These are phyloP conservation scores for Cicer pinnatifidum DNA, from an alignment of 306 rosid genomes.

Conservation along the genomic window DNA sequence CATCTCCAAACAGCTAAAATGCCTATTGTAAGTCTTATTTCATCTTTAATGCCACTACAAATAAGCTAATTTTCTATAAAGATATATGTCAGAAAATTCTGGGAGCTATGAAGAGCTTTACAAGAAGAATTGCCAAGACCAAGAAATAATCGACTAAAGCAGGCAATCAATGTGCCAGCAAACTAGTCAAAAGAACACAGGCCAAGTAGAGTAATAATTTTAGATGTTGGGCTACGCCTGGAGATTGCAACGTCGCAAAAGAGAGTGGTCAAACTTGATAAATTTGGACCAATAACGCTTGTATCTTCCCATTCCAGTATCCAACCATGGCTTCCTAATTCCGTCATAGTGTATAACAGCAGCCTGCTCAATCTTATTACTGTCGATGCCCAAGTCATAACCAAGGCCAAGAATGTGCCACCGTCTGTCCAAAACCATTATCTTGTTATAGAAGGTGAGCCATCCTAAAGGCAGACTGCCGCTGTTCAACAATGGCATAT, in stretches of 20 bases:
- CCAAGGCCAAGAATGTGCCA: conserved; percentile 94
- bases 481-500: conserved; percentile 68
- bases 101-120: conserved; percentile 55
- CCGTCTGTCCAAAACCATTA: conserved; percentile 66
- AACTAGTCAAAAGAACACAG: conserved; percentile 34
- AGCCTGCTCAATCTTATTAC: conserved; percentile 61
- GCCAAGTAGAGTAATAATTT: conserved; percentile 12
- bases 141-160: conserved; percentile 57
- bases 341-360: conserved; percentile 94
- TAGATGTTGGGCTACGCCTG: conserved; percentile 57
- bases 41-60: conserved; percentile 50
- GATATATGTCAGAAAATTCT: conserved; percentile 39
- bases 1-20: conserved; percentile 37
- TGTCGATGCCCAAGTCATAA: conserved; percentile 54
- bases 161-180: conserved; percentile 45
- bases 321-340: conserved; percentile 94
- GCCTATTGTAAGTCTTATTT: conserved; percentile 47
- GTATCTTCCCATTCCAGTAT: conserved; percentile 71
- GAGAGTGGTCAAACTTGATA: conserved; percentile 62
- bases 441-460: conserved; percentile 82
- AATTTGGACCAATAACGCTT: conserved; percentile 74
- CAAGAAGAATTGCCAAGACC: conserved; percentile 62
- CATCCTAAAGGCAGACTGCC: conserved; percentile 94
- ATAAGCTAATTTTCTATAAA: conserved; percentile 56
- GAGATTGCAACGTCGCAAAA: conserved; percentile 87